These are phyloP conservation scores for Chlamydomonas sp. DNA, from an alignment of 139 green algal genomes.

Conservation along the genomic window DNA sequence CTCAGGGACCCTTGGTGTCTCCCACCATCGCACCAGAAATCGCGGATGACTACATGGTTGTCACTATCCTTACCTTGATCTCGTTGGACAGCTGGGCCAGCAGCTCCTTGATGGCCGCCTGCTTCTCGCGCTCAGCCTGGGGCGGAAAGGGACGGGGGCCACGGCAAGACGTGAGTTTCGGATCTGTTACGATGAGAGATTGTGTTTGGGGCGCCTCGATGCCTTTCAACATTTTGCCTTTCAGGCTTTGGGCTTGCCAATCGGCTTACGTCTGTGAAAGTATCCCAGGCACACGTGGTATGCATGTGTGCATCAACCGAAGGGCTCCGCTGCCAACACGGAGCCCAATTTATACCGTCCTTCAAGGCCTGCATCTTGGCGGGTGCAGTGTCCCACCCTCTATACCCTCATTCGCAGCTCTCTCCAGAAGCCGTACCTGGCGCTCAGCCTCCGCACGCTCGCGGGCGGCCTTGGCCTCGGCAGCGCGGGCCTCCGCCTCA, in stretches of 20 bases:
- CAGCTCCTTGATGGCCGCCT: conserved; percentile 34
- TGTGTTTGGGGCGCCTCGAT: no score
- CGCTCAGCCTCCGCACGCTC: conserved; percentile 9
- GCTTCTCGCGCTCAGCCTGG: conserved; percentile 29
- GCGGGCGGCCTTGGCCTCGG: background rate
- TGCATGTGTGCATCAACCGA: background rate
- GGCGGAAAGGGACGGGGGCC: background rate
- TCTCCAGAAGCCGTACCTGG: background rate
- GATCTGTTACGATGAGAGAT: no score
- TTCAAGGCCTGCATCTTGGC: background rate
- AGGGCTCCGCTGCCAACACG: background rate
- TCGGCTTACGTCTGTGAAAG: no score
- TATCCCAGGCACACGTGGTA: background rate
- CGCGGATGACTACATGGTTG: no score
- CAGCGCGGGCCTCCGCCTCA: conserved; percentile 20
- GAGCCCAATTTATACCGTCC: background rate
- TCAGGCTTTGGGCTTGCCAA: background rate
- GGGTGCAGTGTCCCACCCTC: background rate
- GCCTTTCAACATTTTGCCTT: background rate
- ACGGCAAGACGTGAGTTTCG: background rate
- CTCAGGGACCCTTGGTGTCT: no score
- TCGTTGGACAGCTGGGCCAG: conserved; percentile 26
- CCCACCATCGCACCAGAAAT: no score
- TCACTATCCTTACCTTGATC: conserved; percentile 8
- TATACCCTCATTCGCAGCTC: background rate